Evolutionary conservation across 176 grass and related monocot genomes (phyloP).

Genomic region (Leersia perrieri): DNA sequence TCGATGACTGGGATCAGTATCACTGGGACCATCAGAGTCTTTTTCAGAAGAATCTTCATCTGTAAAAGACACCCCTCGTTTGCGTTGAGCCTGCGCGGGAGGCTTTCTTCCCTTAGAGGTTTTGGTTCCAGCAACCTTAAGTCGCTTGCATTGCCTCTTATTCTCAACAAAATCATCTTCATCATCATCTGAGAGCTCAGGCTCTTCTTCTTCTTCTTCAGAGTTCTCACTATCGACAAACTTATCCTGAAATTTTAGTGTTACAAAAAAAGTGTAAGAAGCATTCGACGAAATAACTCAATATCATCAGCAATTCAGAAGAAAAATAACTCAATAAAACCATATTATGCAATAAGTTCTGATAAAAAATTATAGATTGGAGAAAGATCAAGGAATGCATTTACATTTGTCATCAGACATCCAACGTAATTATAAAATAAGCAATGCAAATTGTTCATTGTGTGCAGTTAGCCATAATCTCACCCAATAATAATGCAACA

Average conservation of each 20-base stretch:
- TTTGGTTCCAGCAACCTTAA: slow-evolving; percentile 60
- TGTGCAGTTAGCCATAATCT: not conserved
- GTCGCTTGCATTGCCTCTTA: slow-evolving; percentile 43
- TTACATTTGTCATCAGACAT: not conserved
- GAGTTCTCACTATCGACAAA: slow-evolving; percentile 71
- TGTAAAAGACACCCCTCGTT: slow-evolving; percentile 57
- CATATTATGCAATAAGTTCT: not conserved
- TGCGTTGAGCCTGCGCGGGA: slow-evolving; percentile 51
- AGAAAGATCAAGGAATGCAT: not conserved
- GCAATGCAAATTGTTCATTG: slow-evolving; percentile 1
- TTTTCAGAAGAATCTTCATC: slow-evolving; percentile 94
- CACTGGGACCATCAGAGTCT: slow-evolving; percentile 59
- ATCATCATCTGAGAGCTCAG: slow-evolving; percentile 74
- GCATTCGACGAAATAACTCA: not conserved
- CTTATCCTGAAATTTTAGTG: slow-evolving; percentile 54
- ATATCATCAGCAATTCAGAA: slow-evolving; percentile 8
- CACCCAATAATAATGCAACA: not conserved
- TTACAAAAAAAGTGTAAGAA: slow-evolving; percentile 21
- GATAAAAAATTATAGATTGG: not conserved
- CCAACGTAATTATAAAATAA: not conserved
- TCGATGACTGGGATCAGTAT: slow-evolving; percentile 47
- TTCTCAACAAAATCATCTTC: slow-evolving; percentile 76
- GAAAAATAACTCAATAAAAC: not conserved
- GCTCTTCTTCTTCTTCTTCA: slow-evolving; percentile 55
- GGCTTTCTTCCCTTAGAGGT: slow-evolving; percentile 59